Evolutionary conservation across 176 grass and related monocot genomes (phyloP).

Genomic region (Aegilops speltoides): DNA sequence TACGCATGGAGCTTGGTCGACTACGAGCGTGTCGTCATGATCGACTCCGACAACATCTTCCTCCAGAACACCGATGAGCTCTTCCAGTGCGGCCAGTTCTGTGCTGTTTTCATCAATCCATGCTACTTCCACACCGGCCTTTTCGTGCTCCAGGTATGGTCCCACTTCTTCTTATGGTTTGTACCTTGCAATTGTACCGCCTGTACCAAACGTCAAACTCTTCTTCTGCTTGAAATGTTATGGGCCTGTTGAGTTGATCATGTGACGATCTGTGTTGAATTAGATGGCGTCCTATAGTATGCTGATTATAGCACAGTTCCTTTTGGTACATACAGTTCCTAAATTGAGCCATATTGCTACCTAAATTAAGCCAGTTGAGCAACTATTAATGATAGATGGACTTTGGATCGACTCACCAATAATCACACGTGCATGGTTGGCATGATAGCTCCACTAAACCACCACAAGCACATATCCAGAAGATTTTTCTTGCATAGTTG

Average conservation of each 20-base stretch:
- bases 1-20: conserved; percentile 88
- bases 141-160: conserved; percentile 87
- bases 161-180: background rate
- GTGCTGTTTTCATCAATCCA: conserved; percentile 96
- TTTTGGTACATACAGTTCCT: background rate
- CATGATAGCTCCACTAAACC: background rate
- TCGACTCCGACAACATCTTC: conserved; percentile 96
- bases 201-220: background rate
- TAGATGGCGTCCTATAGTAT: background rate
- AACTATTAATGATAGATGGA: background rate
- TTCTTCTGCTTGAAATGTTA: conserved; percentile 13
- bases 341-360: background rate
- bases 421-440: background rate
- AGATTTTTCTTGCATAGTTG: background rate
- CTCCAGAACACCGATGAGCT: conserved; percentile 91
- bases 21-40: conserved; percentile 93
- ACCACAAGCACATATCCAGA: background rate
- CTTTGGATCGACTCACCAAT: background rate
- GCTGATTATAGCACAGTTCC: background rate
- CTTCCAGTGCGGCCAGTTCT: conserved; percentile 96
- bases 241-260: background rate
- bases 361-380: background rate
- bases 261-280: background rate
- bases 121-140: conserved; percentile 98
- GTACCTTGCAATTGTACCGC: background rate